These are phyloP conservation scores for Ciborinia camelliae DNA, from an alignment of 2,329 filamentous ascomycete species.

Conservation along the genomic window DNA sequence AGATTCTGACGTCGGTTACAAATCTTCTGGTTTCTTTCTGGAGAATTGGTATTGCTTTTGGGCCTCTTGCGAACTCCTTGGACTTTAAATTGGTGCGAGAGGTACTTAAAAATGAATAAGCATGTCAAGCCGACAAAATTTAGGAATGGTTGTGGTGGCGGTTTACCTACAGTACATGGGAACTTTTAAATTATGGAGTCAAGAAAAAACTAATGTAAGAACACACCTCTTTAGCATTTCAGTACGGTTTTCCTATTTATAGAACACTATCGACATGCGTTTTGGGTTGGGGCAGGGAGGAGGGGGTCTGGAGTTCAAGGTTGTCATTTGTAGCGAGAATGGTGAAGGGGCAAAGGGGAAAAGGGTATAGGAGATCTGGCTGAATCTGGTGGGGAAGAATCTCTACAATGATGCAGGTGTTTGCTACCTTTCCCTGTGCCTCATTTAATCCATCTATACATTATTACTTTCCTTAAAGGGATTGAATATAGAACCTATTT, in stretches of 20 bases:
- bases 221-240: too few relatives aligned
- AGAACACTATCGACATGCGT: neutral
- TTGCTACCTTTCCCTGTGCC: neutral
- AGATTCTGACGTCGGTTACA: too few relatives aligned
- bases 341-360: neutral
- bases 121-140: neutral
- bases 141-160: too few relatives aligned
- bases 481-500: neutral
- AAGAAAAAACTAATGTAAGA: neutral
- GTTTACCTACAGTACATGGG: too few relatives aligned
- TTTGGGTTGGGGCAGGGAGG: too few relatives aligned
- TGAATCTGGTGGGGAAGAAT: neutral
- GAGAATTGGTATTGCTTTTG: neutral
- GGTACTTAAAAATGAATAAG: neutral
- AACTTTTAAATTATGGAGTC: neutral
- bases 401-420: neutral
- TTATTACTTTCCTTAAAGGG: neutral
- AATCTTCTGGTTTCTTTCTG: neutral
- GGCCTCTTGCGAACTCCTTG: too few relatives aligned
- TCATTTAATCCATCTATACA: neutral
- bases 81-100: neutral
- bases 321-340: neutral
- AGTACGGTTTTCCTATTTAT: neutral
- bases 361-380: neutral
- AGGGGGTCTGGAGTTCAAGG: neutral